A percentile compares a stretch with the other conserved stretches of the same genome.
phyloP scores from a whole-genome alignment of 2,329 filamentous ascomycete species.

The Magnaporthales sp. region DNA sequence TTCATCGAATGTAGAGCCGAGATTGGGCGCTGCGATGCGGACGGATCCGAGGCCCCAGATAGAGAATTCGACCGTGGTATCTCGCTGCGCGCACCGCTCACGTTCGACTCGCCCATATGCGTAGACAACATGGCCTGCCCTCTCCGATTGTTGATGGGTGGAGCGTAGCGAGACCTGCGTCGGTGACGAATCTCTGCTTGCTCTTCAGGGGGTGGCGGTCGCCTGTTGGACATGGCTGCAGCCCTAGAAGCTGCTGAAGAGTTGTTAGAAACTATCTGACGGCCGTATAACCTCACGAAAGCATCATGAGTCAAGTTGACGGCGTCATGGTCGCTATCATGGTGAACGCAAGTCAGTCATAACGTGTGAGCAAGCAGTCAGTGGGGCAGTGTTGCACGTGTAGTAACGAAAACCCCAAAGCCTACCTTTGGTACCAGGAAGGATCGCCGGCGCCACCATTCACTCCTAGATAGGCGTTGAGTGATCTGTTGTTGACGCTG shows the following conservation, averaged over 20 bases:
- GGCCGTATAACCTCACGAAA: neutral
- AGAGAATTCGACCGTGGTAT: neutral
- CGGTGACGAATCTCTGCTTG: neutral
- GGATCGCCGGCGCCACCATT: neutral
- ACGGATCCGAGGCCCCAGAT: neutral
- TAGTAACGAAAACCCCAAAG: neutral
- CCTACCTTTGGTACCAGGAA: neutral
- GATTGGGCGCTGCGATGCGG: neutral
- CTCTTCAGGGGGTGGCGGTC: neutral
- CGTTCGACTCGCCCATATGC: neutral
- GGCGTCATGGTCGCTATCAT: neutral
- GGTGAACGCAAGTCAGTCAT: neutral
- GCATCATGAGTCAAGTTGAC: neutral
- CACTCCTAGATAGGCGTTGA: constrained; percentile 17
- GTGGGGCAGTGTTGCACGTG: neutral
- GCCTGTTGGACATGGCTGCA: neutral
- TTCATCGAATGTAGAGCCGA: neutral
- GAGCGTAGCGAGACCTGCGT: neutral
- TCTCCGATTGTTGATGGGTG: neutral
- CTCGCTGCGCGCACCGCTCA: neutral
- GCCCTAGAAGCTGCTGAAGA: neutral
- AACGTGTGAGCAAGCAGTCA: neutral
- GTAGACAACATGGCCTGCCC: neutral
- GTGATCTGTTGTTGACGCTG: constrained; percentile 12
- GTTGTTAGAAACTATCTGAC: neutral